These are phyloP conservation scores for Heliocybe sulcata DNA, from an alignment of 1,284 basidiomycete species.

Conservation along the genomic window DNA sequence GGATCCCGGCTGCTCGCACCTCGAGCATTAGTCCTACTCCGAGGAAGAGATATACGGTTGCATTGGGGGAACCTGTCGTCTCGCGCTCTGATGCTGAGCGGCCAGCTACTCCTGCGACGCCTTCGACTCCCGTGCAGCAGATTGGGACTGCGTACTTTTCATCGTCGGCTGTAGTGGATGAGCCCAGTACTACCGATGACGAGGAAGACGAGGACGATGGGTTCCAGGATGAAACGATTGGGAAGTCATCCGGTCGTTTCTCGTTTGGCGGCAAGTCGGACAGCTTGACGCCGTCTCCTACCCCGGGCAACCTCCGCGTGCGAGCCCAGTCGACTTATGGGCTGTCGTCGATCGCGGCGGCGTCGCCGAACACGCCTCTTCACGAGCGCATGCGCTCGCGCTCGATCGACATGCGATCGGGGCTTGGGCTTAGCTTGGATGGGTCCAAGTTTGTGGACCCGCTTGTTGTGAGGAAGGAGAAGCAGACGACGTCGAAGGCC, in stretches of 20 bases:
- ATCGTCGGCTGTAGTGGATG: constrained; percentile 27
- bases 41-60: constrained; percentile 75
- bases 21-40: constrained; percentile 65
- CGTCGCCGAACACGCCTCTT: constrained; percentile 14
- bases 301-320: constrained; percentile 27
- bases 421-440: constrained; percentile 12
- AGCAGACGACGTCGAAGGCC: constrained; percentile 33
- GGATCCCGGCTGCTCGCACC: constrained; percentile 26
- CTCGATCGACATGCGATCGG: constrained; percentile 12
- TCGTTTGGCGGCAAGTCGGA: constrained; percentile 13
- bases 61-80: constrained; percentile 63
- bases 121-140: constrained; percentile 21
- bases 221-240: constrained; percentile 54
- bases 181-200: constrained; percentile 21
- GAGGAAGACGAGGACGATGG: constrained; percentile 26
- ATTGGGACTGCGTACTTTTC: constrained; percentile 38
- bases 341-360: constrained; percentile 22
- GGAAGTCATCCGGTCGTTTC: constrained; percentile 38
- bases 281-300: constrained; percentile 10
- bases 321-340: constrained; percentile 50
- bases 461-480: constrained; percentile 53
- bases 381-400: constrained; percentile 13
- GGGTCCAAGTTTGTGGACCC: constrained; percentile 61
- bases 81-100: constrained; percentile 30
- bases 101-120: constrained; percentile 11